Conservation (phyloP, 2,329 filamentous ascomycete genomes). For the Pseudogymnoascus sp. region DNA sequence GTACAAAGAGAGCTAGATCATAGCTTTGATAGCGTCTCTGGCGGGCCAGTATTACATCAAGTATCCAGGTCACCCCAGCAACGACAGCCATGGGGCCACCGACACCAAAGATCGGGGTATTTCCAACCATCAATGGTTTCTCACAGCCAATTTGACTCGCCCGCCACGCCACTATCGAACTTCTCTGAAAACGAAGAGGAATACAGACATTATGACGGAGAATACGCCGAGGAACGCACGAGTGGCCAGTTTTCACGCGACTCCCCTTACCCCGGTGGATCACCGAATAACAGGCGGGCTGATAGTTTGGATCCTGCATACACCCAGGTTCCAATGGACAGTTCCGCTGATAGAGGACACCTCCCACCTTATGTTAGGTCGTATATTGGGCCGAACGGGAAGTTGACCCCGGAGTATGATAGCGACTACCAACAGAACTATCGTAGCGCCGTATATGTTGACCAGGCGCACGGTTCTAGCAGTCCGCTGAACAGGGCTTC, state of each 20-base stretch:
- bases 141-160: conserved; percentile 20
- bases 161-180: conserved; percentile 22
- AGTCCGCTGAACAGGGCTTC: neutral
- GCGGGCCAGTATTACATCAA: neutral
- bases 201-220: neutral
- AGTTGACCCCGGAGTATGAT: conserved; percentile 1
- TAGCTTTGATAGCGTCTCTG: conserved; percentile 1
- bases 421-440: conserved; percentile 10
- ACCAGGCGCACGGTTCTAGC: neutral
- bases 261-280: neutral
- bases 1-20: neutral
- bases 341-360: neutral
- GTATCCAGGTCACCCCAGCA: neutral
- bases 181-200: conserved; percentile 18
- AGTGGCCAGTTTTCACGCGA: neutral
- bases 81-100: conserved; percentile 2
- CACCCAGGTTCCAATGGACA: neutral
- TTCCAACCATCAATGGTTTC: conserved; percentile 14
- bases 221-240: neutral
- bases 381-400: conserved; percentile 2
- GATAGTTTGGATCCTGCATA: neutral
- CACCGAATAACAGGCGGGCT: neutral
- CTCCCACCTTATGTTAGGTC: neutral
- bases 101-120: neutral
- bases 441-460: neutral